A percentile compares a stretch with the other conserved stretches of the same genome.
These are phyloP conservation scores for Chernovozyma aurita DNA, from an alignment of 1,139 yeast species.

Conservation along the genomic window DNA sequence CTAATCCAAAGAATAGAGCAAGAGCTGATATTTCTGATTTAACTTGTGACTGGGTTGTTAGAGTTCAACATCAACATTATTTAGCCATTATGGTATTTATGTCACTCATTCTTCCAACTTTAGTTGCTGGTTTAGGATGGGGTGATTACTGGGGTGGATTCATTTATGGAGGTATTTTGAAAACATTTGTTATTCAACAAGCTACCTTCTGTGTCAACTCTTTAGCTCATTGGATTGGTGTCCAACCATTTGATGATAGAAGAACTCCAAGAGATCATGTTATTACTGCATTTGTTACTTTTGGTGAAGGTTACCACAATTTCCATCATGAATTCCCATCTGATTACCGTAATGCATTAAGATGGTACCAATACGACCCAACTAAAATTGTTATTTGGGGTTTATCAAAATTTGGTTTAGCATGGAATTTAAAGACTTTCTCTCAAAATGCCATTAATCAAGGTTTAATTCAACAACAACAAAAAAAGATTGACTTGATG, in stretches of 20 bases:
- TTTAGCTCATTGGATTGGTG: constrained; percentile 97
- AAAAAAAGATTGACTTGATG: constrained; percentile 86
- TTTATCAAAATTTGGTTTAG: constrained; percentile 74
- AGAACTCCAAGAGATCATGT: constrained; percentile 97
- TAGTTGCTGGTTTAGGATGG: constrained; percentile 76
- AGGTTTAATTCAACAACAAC: constrained; percentile 93
- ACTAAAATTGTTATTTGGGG: constrained; percentile 77
- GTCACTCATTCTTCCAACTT: constrained; percentile 71
- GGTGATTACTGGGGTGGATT: constrained; percentile 93
- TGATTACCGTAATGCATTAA: constrained; percentile 95
- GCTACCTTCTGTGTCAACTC: constrained; percentile 99
- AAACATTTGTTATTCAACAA: constrained; percentile 85
- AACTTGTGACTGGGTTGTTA: constrained; percentile 83
- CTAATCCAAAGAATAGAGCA: constrained; percentile 93
- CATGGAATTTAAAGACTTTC: constrained; percentile 87
- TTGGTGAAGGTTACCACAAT: constrained; percentile 99
- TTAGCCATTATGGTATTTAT: constrained; percentile 58
- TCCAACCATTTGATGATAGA: constrained; percentile 95
- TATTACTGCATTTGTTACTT: constrained; percentile 89
- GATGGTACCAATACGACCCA: constrained; percentile 99
- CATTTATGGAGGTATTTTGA: constrained; percentile 83
- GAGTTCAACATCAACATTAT: constrained; percentile 92
- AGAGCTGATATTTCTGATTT: constrained; percentile 95
- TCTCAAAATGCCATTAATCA: constrained; percentile 95
- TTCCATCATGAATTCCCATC: constrained; percentile 99